A percentile compares a stretch with the other conserved stretches of the same genome.
These are phyloP conservation scores for Claviceps spartinae DNA, from an alignment of 2,329 filamentous ascomycete species.

Conservation along the genomic window DNA sequence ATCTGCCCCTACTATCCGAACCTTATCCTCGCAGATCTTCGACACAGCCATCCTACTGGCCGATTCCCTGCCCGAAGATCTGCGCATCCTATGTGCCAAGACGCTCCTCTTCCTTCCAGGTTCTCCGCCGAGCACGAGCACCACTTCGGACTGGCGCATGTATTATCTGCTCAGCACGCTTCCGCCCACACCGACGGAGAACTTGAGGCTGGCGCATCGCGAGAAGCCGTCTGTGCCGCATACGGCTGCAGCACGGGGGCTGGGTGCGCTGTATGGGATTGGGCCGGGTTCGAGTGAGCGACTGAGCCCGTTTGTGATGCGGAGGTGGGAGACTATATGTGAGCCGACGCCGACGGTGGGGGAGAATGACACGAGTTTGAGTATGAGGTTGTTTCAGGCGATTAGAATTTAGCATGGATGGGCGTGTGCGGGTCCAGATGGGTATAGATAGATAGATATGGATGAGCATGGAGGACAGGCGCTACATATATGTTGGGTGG, in stretches of 20 bases:
- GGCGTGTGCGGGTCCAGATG: not conserved
- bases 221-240: slow-evolving; percentile 29
- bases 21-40: slow-evolving; percentile 36
- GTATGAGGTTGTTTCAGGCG: slow-evolving; percentile 58
- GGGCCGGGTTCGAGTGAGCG: slow-evolving; percentile 27
- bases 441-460: not conserved
- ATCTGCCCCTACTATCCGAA: slow-evolving; percentile 10
- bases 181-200: slow-evolving; percentile 28
- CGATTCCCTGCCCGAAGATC: slow-evolving; percentile 43
- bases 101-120: slow-evolving; percentile 26
- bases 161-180: slow-evolving; percentile 41
- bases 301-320: slow-evolving; percentile 40
- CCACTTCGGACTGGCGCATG: slow-evolving; percentile 36
- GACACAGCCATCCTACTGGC: slow-evolving; percentile 45
- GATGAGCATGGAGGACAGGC: too few relatives aligned
- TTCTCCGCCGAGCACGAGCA: slow-evolving; percentile 16
- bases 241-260: slow-evolving; percentile 24
- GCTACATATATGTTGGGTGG: too few relatives aligned
- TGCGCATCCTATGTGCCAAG: slow-evolving; percentile 36
- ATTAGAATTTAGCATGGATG: slow-evolving; percentile 30
- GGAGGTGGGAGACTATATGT: slow-evolving; percentile 62
- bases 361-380: slow-evolving; percentile 65
- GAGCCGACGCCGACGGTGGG: slow-evolving; percentile 57
- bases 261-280: slow-evolving; percentile 26
- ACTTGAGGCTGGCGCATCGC: slow-evolving; percentile 39